These are phyloP conservation scores for Dothidotthia symphoricarpi DNA, from an alignment of 2,329 filamentous ascomycete genomes.

Conservation along the genomic window DNA sequence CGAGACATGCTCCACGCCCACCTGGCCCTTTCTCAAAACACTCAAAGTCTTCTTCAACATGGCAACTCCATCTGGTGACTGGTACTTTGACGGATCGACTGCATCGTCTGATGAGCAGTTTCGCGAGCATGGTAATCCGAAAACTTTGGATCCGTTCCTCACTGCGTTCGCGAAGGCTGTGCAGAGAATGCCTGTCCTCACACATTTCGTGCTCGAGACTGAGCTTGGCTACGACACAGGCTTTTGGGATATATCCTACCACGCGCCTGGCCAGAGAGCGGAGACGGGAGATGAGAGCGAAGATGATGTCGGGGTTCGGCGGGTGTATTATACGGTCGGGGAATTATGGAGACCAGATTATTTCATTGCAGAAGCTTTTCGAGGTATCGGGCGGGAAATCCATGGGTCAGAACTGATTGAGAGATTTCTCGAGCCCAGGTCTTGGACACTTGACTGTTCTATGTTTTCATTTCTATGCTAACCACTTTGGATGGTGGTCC, in stretches of 20 bases:
- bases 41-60: conserved; percentile 8
- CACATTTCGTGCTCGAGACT: conserved; percentile 6
- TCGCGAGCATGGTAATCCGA: conserved; percentile 11
- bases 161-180: conserved; percentile 18
- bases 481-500: too few species aligned
- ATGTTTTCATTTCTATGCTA: too few species aligned
- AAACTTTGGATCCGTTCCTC: conserved; percentile 15
- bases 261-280: conserved; percentile 2
- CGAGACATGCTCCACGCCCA: conserved; percentile 1
- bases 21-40: not conserved
- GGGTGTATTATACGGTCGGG: conserved; percentile 1
- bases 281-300: conserved; percentile 1
- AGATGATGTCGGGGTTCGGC: not conserved
- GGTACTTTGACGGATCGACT: conserved; percentile 13
- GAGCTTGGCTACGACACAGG: conserved; percentile 2
- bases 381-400: not conserved
- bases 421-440: not conserved
- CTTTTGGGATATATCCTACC: conserved; percentile 4
- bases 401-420: conserved; percentile 4
- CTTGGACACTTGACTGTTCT: too few species aligned
- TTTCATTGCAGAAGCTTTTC: conserved; percentile 3
- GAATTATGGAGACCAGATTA: conserved; percentile 3
- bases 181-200: conserved; percentile 12
- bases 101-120: conserved; percentile 2
- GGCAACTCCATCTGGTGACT: conserved; percentile 10